phyloP scores from a whole-genome alignment of 1,284 basidiomycete species.

The Ustilago hordei region DNA sequence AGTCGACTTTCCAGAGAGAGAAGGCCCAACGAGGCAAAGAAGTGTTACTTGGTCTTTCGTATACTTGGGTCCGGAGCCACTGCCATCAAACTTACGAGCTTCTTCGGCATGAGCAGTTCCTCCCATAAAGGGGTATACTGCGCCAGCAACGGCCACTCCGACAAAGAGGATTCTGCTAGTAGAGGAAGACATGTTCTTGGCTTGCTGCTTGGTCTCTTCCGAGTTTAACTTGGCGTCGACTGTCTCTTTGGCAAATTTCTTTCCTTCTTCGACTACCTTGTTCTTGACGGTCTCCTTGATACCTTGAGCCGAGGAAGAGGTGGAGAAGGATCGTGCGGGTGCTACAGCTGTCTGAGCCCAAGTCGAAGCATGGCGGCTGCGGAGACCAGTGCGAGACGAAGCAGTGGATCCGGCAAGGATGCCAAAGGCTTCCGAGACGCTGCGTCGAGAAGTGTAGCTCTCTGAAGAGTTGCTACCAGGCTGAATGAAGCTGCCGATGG shows the following conservation, averaged over 20 bases:
- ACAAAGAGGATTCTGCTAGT: conserved; percentile 38
- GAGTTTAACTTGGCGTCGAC: conserved; percentile 12
- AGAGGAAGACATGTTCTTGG: conserved; percentile 23
- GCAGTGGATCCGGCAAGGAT: conserved; percentile 38
- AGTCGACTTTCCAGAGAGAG: conserved; percentile 48
- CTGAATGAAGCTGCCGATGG: background rate
- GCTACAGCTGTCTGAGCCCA: conserved; percentile 8
- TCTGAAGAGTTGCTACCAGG: background rate
- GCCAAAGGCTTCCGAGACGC: conserved; percentile 33
- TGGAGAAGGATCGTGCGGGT: conserved; percentile 12
- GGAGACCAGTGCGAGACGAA: conserved; percentile 27
- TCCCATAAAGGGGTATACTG: conserved; percentile 27
- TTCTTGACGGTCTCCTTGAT: conserved; percentile 34
- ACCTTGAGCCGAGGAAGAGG: conserved; percentile 9
- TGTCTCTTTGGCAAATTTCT: conserved; percentile 34
- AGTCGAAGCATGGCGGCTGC: conserved; percentile 27
- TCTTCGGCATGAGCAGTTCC: conserved; percentile 32
- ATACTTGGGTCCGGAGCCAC: conserved; percentile 17
- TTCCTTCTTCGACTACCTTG: conserved; percentile 32
- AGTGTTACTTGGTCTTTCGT: conserved; percentile 39
- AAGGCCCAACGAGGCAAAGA: conserved; percentile 45
- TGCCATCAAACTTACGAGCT: conserved; percentile 10
- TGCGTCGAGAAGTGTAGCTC: conserved; percentile 18
- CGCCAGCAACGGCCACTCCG: conserved; percentile 27
- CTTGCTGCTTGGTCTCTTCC: conserved; percentile 25